Evolutionary conservation across 129 eudicot species (phyloP), one percentile per base, ranked within the genome.

Genomic region (Arctium minus): DNA sequence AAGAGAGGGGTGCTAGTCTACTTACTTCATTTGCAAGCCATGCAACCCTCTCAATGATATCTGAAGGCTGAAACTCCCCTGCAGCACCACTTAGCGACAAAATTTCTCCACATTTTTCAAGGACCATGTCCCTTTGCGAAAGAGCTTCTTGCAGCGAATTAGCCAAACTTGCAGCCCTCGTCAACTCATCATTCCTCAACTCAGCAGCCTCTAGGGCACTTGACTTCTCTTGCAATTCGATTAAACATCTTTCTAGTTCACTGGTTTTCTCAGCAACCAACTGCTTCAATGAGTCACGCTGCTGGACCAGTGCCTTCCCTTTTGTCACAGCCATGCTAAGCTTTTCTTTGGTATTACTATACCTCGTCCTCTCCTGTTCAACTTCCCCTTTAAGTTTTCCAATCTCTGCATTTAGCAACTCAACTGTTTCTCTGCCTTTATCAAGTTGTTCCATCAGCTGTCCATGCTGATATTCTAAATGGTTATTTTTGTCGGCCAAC

Each of bases 301-400:
- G 97, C 82, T 96, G 99, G 64, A 96, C 98, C 84, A 96, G 85
- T 17, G 91, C 96, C 91, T 93, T 96, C 70, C 98, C 99, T 80
- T 93, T 93, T 50, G 98, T 92, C 81, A 93, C 99, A 67, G 99
- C 99, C 90, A 96, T 65, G 84, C 97, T 88, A 78, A 96, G 98
- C 84, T 96, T 96, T 86, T 96, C 98, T 82, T 96, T 96, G 15
- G 98, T 88, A 82, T 90, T 96, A 50, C 76, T 78, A 84, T 86
- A 92, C 75, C 92, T 89, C 29, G 75, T 86, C 87, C 80, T 96
- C 88, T 96, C 99, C 81, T 96, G 96, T 75, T 93, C 99, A 78
- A 92, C 88, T 86, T 93, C 99, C 31, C 85, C 89, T 79, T 84
- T 82, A 11, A 92, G 89, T 76, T 89, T 90, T 83, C 53, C 86